Percentiles rank a stretch among this genome's conserved stretches.
Evolutionary conservation across 805 yeast species (phyloP).

Genomic region (Ogataea degrootiae): DNA sequence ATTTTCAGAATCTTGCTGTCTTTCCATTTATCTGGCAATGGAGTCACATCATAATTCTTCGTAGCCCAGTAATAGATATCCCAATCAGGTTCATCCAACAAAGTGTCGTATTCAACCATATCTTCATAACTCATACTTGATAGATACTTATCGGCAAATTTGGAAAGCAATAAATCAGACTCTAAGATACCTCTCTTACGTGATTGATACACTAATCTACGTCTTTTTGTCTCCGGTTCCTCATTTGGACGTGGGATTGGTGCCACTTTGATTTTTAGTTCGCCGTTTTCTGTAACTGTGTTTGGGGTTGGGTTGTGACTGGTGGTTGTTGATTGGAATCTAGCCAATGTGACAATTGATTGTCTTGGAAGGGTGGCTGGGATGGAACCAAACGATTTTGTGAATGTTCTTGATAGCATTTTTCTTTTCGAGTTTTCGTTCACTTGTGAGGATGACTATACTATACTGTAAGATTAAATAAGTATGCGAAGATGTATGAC

Average conservation of each 20-base stretch:
- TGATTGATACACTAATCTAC: constrained; percentile 86
- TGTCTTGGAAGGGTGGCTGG: constrained; percentile 2
- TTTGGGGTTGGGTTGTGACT: constrained; percentile 10
- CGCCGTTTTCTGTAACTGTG: constrained; percentile 30
- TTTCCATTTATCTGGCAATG: constrained; percentile 85
- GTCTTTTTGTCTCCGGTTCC: constrained; percentile 65
- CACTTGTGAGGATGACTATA: too few species aligned
- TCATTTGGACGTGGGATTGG: constrained; percentile 81
- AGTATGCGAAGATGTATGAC: too few species aligned
- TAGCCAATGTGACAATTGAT: constrained; percentile 5
- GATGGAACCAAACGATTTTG: neutral
- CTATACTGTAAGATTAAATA: too few species aligned
- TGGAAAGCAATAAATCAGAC: constrained; percentile 77
- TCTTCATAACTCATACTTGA: constrained; percentile 53
- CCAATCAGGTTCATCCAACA: constrained; percentile 97
- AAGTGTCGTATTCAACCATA: constrained; percentile 76
- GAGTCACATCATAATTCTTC: constrained; percentile 70
- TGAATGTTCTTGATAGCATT: neutral
- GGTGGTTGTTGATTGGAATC: neutral
- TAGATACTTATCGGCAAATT: constrained; percentile 78
- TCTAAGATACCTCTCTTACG: constrained; percentile 95
- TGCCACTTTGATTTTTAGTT: constrained; percentile 58
- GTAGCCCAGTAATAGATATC: constrained; percentile 99
- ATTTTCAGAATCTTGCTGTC: constrained; percentile 54
- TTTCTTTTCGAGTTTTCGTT: neutral